Percentiles rank a stretch among this genome's conserved stretches.
Conservation (phyloP, 2,329 filamentous ascomycete genomes). For the Mycosphaerella arachidis region DNA sequence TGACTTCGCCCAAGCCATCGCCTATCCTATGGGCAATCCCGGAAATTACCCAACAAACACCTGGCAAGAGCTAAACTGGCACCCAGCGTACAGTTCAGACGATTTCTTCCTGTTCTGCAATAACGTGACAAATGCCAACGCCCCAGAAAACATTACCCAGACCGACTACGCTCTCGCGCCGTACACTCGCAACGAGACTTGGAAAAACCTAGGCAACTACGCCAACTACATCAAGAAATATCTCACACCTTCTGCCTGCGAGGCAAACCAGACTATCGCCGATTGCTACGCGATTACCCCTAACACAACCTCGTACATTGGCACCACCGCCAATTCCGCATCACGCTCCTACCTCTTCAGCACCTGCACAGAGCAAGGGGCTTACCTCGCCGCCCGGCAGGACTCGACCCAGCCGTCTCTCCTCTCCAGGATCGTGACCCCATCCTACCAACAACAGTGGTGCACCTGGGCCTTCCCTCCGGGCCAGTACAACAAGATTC, state of each 20-base stretch:
- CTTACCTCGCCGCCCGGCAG: slow-evolving; percentile 47
- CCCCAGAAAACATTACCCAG: slow-evolving; percentile 41
- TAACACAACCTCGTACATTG: slow-evolving; percentile 44
- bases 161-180: slow-evolving; percentile 46
- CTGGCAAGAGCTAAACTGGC: slow-evolving; percentile 54
- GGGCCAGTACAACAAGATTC: slow-evolving; percentile 44
- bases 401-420: slow-evolving; percentile 39
- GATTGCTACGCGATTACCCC: slow-evolving; percentile 43
- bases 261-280: slow-evolving; percentile 39
- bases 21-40: slow-evolving; percentile 32
- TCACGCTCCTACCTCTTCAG: slow-evolving; percentile 49
- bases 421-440: slow-evolving; percentile 46
- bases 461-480: slow-evolving; percentile 52
- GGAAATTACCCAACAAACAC: slow-evolving; percentile 47
- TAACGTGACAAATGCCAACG: slow-evolving; percentile 47
- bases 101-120: slow-evolving; percentile 53
- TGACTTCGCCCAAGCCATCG: slow-evolving; percentile 51
- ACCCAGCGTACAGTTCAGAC: slow-evolving; percentile 36
- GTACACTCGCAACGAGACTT: slow-evolving; percentile 48
- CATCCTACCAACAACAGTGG: slow-evolving; percentile 52
- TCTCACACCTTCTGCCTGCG: slow-evolving; percentile 42
- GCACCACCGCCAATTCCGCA: slow-evolving; percentile 39
- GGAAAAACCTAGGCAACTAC: slow-evolving; percentile 50
- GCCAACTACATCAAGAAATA: slow-evolving; percentile 49
- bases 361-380: slow-evolving; percentile 43